Evolutionary conservation across 129 eudicot genomes (phyloP), one percentile per base, ranked within the genome.

Genomic region (Dittrichia graveolens): DNA sequence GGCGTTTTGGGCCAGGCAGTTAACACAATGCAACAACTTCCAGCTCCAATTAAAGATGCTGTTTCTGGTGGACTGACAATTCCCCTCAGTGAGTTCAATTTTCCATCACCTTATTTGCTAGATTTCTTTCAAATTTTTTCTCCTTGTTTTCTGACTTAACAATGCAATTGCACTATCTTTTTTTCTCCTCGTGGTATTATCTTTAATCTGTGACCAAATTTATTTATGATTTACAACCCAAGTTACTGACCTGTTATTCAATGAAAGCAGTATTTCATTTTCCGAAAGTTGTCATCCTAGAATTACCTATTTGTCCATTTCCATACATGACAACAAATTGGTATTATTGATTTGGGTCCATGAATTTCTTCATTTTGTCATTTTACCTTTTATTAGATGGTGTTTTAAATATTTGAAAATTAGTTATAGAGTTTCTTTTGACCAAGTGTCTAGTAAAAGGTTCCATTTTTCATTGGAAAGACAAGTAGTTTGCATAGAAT

Each of bases 11-110:
- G 82, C 16, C 96, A 88, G 63, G 98, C 93, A 9, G 77, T 81
- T 83, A 86, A 66, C 72, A 86, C 92, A 0, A 69, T 87, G 77
- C 95, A 90, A 77, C 98, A 94, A 74, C 98, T 94, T 78, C 98
- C 93, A 12, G 78, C 64, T 66, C 85, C 91, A 44, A 69, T 90
- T 18, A 82, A 73, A 46, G 95, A 90, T 75, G 83, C 76, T 64
- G 85, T 85, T 64, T 70, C 95, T 63, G 47, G 77, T 79, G 96
- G 96, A 11, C 46, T 94, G 19, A 90, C 75, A 76, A 70, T 94
- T 67, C 98, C 98, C 12, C 83, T 94, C 11, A 84, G 98, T 94
- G 69, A 87, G 96, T 76, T 58, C n/a, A 55, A 49, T 50, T 63
- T 47, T 49, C 8, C 34, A n/a, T 60, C 59, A 64, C 19, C 45